A percentile compares a stretch with the other conserved stretches of the same genome.
Evolutionary conservation across 108 stramenopile species (phyloP).

Genomic region (Cyclostephanos invisitatus): DNA sequence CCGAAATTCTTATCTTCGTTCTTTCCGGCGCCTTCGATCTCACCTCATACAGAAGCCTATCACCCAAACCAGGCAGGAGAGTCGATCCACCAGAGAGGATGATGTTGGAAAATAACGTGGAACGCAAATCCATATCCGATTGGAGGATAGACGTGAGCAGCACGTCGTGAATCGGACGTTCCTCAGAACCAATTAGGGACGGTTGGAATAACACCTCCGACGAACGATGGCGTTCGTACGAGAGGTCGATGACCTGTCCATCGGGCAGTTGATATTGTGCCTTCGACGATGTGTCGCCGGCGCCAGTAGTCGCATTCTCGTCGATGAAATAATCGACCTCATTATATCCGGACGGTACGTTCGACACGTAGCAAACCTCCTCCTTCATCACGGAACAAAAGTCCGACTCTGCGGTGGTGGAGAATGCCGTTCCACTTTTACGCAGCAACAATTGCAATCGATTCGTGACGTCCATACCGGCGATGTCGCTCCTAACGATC

Average conservation of each 20-base stretch:
- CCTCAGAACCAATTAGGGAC: slow-evolving; percentile 90
- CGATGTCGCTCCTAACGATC: slow-evolving; percentile 90
- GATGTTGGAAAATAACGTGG: slow-evolving; percentile 93
- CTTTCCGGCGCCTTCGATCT: slow-evolving; percentile 77
- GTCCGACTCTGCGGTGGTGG: slow-evolving; percentile 92
- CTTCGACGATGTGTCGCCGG: slow-evolving; percentile 24
- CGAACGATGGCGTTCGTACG: slow-evolving; percentile 89
- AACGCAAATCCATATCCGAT: slow-evolving; percentile 91
- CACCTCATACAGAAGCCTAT: slow-evolving; percentile 94
- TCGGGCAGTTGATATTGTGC: slow-evolving; percentile 91
- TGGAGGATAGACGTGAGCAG: slow-evolving; percentile 85
- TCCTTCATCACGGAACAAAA: slow-evolving; percentile 94
- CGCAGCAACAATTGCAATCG: slow-evolving; percentile 90
- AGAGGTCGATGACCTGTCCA: slow-evolving; percentile 79
- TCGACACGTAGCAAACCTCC: slow-evolving; percentile 85
- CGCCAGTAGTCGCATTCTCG: background rate
- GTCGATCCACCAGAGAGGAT: slow-evolving; percentile 96
- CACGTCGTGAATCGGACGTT: slow-evolving; percentile 84
- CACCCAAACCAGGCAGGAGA: slow-evolving; percentile 91
- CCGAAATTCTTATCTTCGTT: slow-evolving; percentile 89
- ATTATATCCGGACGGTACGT: slow-evolving; percentile 49
- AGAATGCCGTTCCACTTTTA: slow-evolving; percentile 83
- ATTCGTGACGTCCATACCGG: slow-evolving; percentile 93
- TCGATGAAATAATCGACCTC: slow-evolving; percentile 42
- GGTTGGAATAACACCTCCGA: slow-evolving; percentile 96